Evolutionary conservation across 345 rosid species (phyloP).

Genomic region (Punica granatum): DNA sequence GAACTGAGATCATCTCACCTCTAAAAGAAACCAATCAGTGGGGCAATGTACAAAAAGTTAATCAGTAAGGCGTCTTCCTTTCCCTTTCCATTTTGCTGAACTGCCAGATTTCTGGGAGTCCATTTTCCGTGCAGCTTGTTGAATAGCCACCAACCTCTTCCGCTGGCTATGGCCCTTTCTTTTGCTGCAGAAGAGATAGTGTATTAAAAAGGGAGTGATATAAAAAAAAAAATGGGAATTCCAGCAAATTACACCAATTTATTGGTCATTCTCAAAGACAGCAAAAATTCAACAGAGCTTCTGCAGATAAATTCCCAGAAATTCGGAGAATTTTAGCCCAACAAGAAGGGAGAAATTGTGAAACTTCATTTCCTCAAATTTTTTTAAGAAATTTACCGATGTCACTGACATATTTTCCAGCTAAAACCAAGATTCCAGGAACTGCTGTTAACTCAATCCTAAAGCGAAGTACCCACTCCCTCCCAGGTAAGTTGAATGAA

Average conservation of each 20-base stretch:
- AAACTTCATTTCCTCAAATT: neutral
- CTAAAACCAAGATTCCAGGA: neutral
- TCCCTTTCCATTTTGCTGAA: slow-evolving; percentile 35
- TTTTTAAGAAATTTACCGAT: no score
- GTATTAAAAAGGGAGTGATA: neutral
- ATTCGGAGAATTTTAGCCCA: neutral
- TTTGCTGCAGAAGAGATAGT: slow-evolving; percentile 31
- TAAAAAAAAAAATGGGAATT: neutral
- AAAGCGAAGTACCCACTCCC: neutral
- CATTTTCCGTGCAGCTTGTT: slow-evolving; percentile 50
- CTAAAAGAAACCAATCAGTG: neutral
- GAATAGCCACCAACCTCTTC: slow-evolving; percentile 47
- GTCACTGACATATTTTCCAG: no score
- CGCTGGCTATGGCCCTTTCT: slow-evolving; percentile 43
- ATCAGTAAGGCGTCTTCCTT: slow-evolving; percentile 23
- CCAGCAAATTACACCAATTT: neutral
- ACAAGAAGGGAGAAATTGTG: neutral
- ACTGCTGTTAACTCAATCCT: neutral
- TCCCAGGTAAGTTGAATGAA: neutral
- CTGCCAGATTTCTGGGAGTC: slow-evolving; percentile 34
- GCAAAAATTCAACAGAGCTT: neutral
- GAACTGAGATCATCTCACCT: slow-evolving; percentile 2
- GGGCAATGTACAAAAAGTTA: slow-evolving; percentile 11
- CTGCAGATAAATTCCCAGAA: neutral
- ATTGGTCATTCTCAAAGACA: neutral